Evolutionary conservation across 208 protist genomes (phyloP).

Genomic region (Crithidia sp.): DNA sequence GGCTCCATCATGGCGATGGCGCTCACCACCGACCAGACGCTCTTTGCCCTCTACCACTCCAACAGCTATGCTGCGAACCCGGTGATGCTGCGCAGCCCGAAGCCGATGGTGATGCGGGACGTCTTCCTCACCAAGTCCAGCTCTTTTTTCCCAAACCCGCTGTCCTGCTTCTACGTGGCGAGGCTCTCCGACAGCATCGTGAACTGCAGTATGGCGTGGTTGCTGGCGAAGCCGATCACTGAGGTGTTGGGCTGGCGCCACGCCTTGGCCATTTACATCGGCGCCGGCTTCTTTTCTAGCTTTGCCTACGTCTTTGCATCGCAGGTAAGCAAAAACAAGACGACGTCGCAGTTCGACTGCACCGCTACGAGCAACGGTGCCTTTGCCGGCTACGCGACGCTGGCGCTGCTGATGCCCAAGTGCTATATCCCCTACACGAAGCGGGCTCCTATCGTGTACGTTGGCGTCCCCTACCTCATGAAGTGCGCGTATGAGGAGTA

Average conservation of each 20-base stretch:
- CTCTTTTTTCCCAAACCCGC: slow-evolving; percentile 75
- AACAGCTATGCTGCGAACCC: slow-evolving; percentile 85
- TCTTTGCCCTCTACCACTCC: slow-evolving; percentile 83
- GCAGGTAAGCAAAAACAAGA: slow-evolving; percentile 58
- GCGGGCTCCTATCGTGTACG: slow-evolving; percentile 46
- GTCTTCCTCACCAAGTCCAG: slow-evolving; percentile 76
- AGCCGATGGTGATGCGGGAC: slow-evolving; percentile 88
- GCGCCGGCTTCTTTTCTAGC: slow-evolving; percentile 76
- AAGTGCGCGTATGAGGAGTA: slow-evolving; percentile 88
- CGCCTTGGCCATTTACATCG: slow-evolving; percentile 59
- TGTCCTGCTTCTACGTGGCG: slow-evolving; percentile 79
- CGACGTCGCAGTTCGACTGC: slow-evolving; percentile 64
- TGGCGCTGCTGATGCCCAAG: slow-evolving; percentile 71
- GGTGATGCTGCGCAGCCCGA: slow-evolving; percentile 75
- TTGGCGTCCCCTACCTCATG: slow-evolving; percentile 64
- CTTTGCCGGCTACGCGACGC: slow-evolving; percentile 70
- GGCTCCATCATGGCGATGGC: slow-evolving; percentile 70
- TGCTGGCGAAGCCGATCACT: slow-evolving; percentile 68
- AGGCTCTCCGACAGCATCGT: slow-evolving; percentile 55
- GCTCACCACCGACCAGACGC: slow-evolving; percentile 66
- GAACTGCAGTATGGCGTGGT: slow-evolving; percentile 62
- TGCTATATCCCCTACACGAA: slow-evolving; percentile 69
- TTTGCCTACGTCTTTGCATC: slow-evolving; percentile 81
- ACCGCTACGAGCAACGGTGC: slow-evolving; percentile 78
- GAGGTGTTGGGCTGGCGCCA: slow-evolving; percentile 68